Evolutionary conservation across 106 monocot genomes (phyloP), one percentile per base, ranked within the genome.

Genomic region (Platanthera zijinensis): DNA sequence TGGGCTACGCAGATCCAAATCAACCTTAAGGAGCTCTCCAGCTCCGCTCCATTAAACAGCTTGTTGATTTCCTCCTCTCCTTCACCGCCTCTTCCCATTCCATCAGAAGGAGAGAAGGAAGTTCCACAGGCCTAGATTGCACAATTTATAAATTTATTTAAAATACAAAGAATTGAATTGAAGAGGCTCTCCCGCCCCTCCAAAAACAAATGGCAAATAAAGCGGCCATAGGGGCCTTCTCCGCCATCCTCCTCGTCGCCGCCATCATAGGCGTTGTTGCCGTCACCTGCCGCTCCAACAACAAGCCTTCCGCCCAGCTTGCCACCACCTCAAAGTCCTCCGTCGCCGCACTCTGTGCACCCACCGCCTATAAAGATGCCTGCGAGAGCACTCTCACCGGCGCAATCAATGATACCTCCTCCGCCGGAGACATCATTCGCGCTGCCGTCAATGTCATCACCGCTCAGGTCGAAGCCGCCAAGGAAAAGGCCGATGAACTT

Each of bases 131-230:
- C 25, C 25, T 25, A 25, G 25, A 0, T 25, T 25, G 25, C 25
- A 25, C 25, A 25, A 25, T 25, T 25, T 25, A 25, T 25, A 25
- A 53, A 14, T 4, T 39, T 39, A 39, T 39, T 39, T 39, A 39
- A 39, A 39, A 39, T 39, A 39, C 39, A 39, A 3, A 39, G 39
- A 39, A 39, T 39, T 39, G n/a, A 39, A 39, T 25, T 25, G 25
- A 25, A 25, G 25, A 39, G 39, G 39, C 39, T 39, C 39, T 39
- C 39, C 7, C 30, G 7, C 50, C 5, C 19, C 28, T 0, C 7
- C 10, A 12, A 17, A 74, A 74, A 15, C 18, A 80, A 50, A 87
- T 88, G 87, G 83, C 75, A 10, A 85, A 88, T 50, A 88, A 88
- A 75, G 78, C 50, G 30, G 18, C 80, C 39, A 13, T 86, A 50